Evolutionary conservation across 2,329 filamentous ascomycete species (phyloP), one percentile per base, ranked within the genome.

Genomic region (Aspergillus pseudotamarii): DNA sequence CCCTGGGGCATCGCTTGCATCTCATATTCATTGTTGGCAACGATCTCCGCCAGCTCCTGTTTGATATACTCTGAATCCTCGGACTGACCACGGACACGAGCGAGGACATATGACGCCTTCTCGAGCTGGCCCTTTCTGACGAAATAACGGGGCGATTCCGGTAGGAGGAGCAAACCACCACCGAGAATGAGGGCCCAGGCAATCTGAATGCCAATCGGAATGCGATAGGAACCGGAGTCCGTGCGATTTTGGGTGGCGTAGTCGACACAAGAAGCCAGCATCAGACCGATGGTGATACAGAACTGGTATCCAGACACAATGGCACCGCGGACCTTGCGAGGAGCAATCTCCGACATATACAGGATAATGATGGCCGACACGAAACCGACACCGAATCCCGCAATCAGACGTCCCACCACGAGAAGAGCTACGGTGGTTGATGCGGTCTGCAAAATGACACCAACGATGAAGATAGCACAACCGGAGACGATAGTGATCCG

Each of bases 11-110:
- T 89, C 63, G 90, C 81, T 57, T 86, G 72, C 71, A 89, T 84
- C 84, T 96, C 93, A 76, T 94, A 93, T 80, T 92, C 91, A 79
- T 94, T 87, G 84, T 96, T 96, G 82, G 92, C 93, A 64, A 95
- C 85, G 68, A 97, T 92, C 82, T 96, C 93, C 50, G 90, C 86
- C 53, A 96, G 85, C 80, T 96, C 93, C 65, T 87, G 81, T 80
- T 90, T 87, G 79, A 96, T 89, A 78, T 87, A 93, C 66, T 90
- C 86, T 26, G 91, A 94, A 60, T 91, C 87, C 59, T 79, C 73
- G 56, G 89, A 85, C 81, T 96, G 91, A 64, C 91, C 91, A 75
- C 93, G 91, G 36, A 96, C 86, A 62, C 84, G 85, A 62, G 86
- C 79, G 8, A 96, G 85, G 14, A 87, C 81, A 1, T 78, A 65